Evolutionary conservation across 2,329 filamentous ascomycete species (phyloP).

Genomic region (Fusarium circinatum): DNA sequence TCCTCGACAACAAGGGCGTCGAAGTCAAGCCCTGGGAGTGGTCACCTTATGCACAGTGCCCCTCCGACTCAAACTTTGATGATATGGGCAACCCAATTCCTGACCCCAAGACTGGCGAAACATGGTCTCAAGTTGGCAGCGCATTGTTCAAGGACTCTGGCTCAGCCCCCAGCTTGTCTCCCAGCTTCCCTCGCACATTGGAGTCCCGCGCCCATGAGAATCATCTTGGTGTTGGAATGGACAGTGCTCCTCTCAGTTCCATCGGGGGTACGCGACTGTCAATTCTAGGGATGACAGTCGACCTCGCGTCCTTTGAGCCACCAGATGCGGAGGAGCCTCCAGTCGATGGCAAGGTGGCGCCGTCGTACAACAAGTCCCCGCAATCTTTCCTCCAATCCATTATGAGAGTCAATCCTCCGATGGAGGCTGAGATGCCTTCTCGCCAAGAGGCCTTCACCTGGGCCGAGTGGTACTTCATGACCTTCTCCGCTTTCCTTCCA

Average conservation of each 20-base stretch:
- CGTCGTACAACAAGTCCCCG: constrained; percentile 76
- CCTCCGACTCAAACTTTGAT: constrained; percentile 39
- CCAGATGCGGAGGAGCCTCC: constrained; percentile 70
- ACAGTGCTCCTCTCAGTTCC: constrained; percentile 73
- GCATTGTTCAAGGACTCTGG: constrained; percentile 50
- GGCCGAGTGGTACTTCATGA: constrained; percentile 79
- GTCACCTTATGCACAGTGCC: constrained; percentile 45
- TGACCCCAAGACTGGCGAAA: constrained; percentile 38
- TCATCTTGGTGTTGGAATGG: constrained; percentile 72
- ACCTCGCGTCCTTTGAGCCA: constrained; percentile 77
- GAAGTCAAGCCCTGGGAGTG: constrained; percentile 66
- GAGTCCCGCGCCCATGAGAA: constrained; percentile 65
- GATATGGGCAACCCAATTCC: constrained; percentile 40
- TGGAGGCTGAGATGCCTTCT: constrained; percentile 69
- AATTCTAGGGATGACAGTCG: constrained; percentile 81
- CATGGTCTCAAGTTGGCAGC: constrained; percentile 48
- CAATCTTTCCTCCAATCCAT: constrained; percentile 74
- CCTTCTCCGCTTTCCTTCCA: constrained; percentile 77
- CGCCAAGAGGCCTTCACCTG: constrained; percentile 74
- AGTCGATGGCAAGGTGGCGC: constrained; percentile 52
- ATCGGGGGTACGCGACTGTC: constrained; percentile 82
- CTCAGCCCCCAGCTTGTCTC: constrained; percentile 33
- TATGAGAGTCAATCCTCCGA: constrained; percentile 67
- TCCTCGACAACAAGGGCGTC: constrained; percentile 69
- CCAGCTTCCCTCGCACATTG: constrained; percentile 48